These are phyloP conservation scores for Rhytidhysteron rufulum DNA, from an alignment of 2,329 filamentous ascomycete species.

Conservation along the genomic window DNA sequence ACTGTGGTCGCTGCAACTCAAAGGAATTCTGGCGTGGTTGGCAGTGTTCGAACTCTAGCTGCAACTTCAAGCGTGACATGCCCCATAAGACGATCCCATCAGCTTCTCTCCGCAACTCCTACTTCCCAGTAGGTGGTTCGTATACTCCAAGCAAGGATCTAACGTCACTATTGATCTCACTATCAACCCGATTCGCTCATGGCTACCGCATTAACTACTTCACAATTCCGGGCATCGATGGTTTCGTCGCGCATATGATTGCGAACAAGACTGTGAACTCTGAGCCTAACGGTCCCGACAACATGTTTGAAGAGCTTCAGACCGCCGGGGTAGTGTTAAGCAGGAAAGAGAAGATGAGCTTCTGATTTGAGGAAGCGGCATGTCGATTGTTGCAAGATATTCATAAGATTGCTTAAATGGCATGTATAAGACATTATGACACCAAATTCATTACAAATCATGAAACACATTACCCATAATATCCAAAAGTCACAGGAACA, in stretches of 20 bases:
- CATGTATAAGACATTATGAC: too few species aligned
- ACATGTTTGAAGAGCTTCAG: slow-evolving; percentile 53
- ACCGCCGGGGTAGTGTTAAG: too few species aligned
- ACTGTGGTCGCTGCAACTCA: slow-evolving; percentile 59
- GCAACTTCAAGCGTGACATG: slow-evolving; percentile 44
- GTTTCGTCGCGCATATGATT: slow-evolving; percentile 53
- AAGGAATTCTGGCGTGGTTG: slow-evolving; percentile 60
- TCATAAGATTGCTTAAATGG: too few species aligned
- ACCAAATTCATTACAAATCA: too few species aligned
- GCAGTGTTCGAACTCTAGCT: slow-evolving; percentile 54
- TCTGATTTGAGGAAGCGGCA: too few species aligned
- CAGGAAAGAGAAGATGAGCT: too few species aligned
- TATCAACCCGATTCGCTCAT: slow-evolving; percentile 29
- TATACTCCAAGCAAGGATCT: slow-evolving; percentile 30
- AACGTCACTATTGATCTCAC: slow-evolving; percentile 27
- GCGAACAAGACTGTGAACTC: slow-evolving; percentile 52
- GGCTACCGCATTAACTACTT: slow-evolving; percentile 45
- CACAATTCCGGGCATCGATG: slow-evolving; percentile 43
- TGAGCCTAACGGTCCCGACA: slow-evolving; percentile 55
- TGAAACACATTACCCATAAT: too few species aligned
- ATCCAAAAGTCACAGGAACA: too few species aligned
- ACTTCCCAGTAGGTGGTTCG: slow-evolving; percentile 29
- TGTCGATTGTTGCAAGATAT: too few species aligned
- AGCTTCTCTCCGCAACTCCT: slow-evolving; percentile 27
- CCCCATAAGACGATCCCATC: slow-evolving; percentile 26